Conservation (phyloP, 805 yeast genomes). For the Kuraishia piskuri region DNA sequence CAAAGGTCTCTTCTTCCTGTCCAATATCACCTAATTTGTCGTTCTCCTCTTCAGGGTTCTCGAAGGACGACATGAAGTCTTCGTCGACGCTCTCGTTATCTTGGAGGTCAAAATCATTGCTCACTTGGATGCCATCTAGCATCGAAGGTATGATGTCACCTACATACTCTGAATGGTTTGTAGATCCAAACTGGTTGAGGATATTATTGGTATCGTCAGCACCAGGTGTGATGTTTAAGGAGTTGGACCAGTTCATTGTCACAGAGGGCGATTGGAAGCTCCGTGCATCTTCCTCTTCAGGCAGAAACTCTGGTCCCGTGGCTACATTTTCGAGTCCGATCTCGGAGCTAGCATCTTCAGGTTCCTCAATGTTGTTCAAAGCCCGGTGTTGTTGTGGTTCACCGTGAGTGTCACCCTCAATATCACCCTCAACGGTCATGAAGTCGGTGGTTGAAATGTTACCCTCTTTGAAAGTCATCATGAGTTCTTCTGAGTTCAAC, state of each 20-base stretch:
- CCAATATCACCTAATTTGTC: not conserved
- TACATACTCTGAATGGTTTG: not conserved
- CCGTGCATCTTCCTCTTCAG: not conserved
- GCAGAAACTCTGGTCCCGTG: not conserved
- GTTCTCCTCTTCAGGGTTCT: not conserved
- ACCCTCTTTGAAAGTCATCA: not conserved
- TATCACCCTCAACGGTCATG: conserved; percentile 1
- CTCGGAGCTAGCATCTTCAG: not conserved
- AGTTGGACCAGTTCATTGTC: conserved; percentile 27
- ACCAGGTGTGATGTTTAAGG: conserved; percentile 17
- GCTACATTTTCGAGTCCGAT: not conserved
- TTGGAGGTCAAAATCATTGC: not conserved
- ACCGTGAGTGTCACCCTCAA: not conserved
- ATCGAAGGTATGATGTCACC: conserved; percentile 9
- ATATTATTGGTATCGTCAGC: conserved; percentile 4
- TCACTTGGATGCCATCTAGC: conserved; percentile 6
- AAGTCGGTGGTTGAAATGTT: not conserved
- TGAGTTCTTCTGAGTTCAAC: not conserved
- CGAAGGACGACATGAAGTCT: conserved; percentile 5
- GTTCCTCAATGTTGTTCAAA: not conserved
- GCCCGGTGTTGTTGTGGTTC: not conserved
- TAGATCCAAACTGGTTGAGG: not conserved
- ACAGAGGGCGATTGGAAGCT: conserved; percentile 25
- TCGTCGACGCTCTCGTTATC: conserved; percentile 3
- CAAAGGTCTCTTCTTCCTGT: not conserved